phyloP scores from a whole-genome alignment of 2,329 filamentous ascomycete genomes.

The Microdochium paspali region DNA sequence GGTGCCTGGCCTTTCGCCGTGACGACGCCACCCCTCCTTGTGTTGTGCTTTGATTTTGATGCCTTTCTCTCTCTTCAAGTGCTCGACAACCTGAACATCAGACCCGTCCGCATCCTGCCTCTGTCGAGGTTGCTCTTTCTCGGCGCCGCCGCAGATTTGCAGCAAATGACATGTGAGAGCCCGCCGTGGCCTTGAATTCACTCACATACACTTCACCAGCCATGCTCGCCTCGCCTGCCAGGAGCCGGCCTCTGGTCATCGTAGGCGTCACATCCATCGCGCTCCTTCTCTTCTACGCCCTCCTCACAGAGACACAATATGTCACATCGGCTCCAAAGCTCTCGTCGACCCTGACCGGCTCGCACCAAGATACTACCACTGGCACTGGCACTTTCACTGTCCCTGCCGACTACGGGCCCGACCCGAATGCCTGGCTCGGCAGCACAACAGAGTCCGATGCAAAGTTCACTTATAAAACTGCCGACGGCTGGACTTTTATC shows the following conservation, averaged over 20 bases:
- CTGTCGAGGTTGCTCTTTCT: no score
- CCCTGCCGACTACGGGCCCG: neutral
- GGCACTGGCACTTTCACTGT: no score
- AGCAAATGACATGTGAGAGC: no score
- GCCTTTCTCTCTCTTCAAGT: neutral
- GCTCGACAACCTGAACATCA: neutral
- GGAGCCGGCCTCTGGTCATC: neutral
- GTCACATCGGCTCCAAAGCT: neutral
- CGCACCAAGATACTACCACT: no score
- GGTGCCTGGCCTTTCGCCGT: no score
- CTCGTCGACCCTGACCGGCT: neutral
- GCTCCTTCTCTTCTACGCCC: neutral
- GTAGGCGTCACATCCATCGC: neutral
- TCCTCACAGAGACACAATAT: neutral
- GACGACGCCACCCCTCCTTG: no score
- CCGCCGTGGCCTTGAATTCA: neutral
- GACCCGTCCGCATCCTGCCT: no score
- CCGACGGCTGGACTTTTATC: slow-evolving; percentile 1
- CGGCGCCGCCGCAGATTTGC: no score
- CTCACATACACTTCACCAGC: neutral
- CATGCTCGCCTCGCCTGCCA: neutral
- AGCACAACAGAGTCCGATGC: neutral
- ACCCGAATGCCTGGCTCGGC: neutral
- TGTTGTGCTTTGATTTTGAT: neutral
- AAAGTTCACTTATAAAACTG: neutral